These are phyloP conservation scores for Lyophyllum decastes DNA, from an alignment of 768 basidiomycete species.

Conservation along the genomic window DNA sequence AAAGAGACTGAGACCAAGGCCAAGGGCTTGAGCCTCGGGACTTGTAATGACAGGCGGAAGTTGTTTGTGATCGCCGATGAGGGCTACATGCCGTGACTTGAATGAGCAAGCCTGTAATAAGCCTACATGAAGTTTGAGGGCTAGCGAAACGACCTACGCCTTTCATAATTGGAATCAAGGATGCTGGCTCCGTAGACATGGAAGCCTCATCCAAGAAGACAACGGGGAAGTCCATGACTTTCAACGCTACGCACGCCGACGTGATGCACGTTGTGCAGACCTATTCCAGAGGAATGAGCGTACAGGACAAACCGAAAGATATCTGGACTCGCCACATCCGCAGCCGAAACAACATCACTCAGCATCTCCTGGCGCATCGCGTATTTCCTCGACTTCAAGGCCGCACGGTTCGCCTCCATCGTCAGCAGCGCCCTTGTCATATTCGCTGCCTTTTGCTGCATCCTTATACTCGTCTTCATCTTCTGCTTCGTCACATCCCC, in stretches of 20 bases:
- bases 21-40: slow-evolving; percentile 68
- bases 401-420: slow-evolving; percentile 25
- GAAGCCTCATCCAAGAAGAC: slow-evolving; percentile 95
- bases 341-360: slow-evolving; percentile 56
- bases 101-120: slow-evolving; percentile 10
- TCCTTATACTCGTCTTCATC: slow-evolving; percentile 18
- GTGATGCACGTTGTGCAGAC: slow-evolving; percentile 90
- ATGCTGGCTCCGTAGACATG: slow-evolving; percentile 94
- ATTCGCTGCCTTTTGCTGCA: slow-evolving; percentile 26
- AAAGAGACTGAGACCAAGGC: slow-evolving; percentile 81
- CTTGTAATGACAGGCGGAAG: slow-evolving; percentile 87
- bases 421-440: slow-evolving; percentile 32
- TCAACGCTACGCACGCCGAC: slow-evolving; percentile 63
- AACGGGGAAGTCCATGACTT: slow-evolving; percentile 84
- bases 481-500: slow-evolving; percentile 19
- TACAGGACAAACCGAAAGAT: slow-evolving; percentile 1
- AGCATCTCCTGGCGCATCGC: slow-evolving; percentile 65
- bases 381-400: slow-evolving; percentile 46
- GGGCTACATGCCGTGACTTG: slow-evolving; percentile 78
- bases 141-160: slow-evolving; percentile 60
- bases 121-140: neutral
- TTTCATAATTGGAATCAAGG: slow-evolving; percentile 91
- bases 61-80: slow-evolving; percentile 98
- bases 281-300: slow-evolving; percentile 33
- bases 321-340: slow-evolving; percentile 67